Base-by-base conservation (phyloP, 2,329 filamentous ascomycete species). In the Myriosclerotinia scirpicola region DNA sequence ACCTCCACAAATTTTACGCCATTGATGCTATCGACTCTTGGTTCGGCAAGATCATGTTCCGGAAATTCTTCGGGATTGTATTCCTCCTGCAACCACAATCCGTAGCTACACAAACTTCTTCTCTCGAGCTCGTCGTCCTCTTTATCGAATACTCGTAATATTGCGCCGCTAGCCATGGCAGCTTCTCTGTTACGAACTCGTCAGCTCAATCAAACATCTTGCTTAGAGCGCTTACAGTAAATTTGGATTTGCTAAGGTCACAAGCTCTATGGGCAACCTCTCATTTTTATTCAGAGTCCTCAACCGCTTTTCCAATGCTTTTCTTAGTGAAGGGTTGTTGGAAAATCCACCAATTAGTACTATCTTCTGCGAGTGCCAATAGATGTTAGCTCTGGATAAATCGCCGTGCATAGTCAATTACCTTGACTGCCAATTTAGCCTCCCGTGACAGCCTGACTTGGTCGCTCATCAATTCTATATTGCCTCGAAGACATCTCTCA, bases 81-180 rank as follows among this genome's bases (percentile, higher is more conserved):
- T 40, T 20, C 42, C 26, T 59, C 42, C 15, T 65, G 30, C 17
- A 59, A 38, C 15, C 34, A 40, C 14, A 65, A 65, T 22, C 62
- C 54, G 54, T 65, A 65, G 17, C 54, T 65, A 22, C 26, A 65
- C 11, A 56, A 36, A 40, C 20, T 50, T 11, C 59, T 48, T 40
- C 63, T 56, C 5, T 56, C 44, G 9, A 59, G 44, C 40, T 26
- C 63, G 8, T 58, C 54, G 6, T 58, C n/a, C 20, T 63, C 50
- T 20, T 58, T 46, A 15, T 50, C 40, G 2, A 59, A 48, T 20
- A 30, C 63, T 30, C 54, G 53, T 9, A 65, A 34, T 40, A 52
- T 40, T 22, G 42, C 54, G 20, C 26, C 54, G 50, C 44, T 54
- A 6, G 63, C 63, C 54, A 65, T 65, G 14, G 63, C 63, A n/a